phyloP scores from a whole-genome alignment of 495 filamentous ascomycete genomes.

The Penicillium manginii region DNA sequence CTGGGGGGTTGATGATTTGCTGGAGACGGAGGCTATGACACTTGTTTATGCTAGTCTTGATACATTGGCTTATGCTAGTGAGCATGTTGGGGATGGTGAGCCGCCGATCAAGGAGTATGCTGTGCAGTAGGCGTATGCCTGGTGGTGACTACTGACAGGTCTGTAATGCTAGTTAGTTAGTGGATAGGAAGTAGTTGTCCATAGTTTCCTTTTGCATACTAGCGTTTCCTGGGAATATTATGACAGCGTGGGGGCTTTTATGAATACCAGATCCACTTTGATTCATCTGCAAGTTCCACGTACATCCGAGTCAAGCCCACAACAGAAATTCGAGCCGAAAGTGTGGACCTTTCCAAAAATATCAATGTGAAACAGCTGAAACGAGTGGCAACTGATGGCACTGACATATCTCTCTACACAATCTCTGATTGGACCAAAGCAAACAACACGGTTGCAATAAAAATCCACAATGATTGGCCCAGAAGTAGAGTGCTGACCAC shows the following conservation, averaged over 20 bases:
- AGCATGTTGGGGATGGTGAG: constrained; percentile 3
- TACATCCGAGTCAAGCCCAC: constrained; percentile 13
- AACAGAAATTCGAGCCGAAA: constrained; percentile 5
- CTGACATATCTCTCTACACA: not conserved
- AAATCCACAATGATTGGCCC: not conserved
- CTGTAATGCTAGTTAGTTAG: too few species aligned
- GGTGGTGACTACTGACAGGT: too few species aligned
- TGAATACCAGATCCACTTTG: too few species aligned
- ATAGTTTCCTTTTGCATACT: too few species aligned
- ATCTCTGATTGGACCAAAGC: not conserved
- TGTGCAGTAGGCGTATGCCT: too few species aligned
- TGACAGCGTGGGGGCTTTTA: too few species aligned
- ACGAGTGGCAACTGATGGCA: too few species aligned
- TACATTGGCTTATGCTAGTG: constrained; percentile 14
- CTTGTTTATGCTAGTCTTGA: constrained; percentile 8
- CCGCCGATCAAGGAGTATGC: constrained; percentile 12
- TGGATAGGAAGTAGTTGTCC: too few species aligned
- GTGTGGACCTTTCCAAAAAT: not conserved
- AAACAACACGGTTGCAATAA: not conserved
- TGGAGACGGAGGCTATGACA: constrained; percentile 34
- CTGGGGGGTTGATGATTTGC: constrained; percentile 36
- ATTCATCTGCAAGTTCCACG: too few species aligned
- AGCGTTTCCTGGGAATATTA: too few species aligned
- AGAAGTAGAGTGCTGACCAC: not conserved
- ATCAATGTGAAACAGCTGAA: not conserved